Base-by-base conservation (phyloP, 2,329 filamentous ascomycete genomes). In the Onygenales sp. region DNA sequence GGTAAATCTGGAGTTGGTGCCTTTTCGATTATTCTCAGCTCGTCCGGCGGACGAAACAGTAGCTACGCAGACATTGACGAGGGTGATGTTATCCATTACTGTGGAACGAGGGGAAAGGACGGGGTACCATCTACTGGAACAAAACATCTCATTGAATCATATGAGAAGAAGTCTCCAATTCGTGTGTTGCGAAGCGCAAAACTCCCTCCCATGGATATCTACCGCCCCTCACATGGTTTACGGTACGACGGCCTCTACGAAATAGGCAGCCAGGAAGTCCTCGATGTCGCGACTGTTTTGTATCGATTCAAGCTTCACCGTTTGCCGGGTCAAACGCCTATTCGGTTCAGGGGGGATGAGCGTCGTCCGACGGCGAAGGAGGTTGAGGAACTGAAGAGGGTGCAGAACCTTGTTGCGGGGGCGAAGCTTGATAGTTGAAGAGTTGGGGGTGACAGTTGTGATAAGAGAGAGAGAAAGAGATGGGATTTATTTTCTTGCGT, bases 241-340 rank as follows among this genome's bases (percentile, higher is more conserved):
- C 66, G 81, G 2, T 83, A 83, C 51, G 80, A 83, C 61, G 81
- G 80, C 0, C 61, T 83, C 0, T 84, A 83, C 56, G 60, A 66
- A 5, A 72, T 82, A 4, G 65, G 64, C 0, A 60, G 54, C 2
- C 68, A 67, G 47, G 62, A 73, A 54, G 51, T 71, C 0, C 37
- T 75, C 1, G 70, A 80, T 52, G 36, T 58, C 3, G 58, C 62
- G 10, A 72, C 67, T n/a, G 69, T 70, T 2, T 69, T 72, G 17
- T 71, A 77, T 59, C 64, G 69, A 1, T 83, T 83, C 63, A 66
- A 63, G 7, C 63, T 83, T 5, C 61, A 66, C 40, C 66, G 80
- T 1, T 51, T 67, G 2, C 31, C 59, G 3, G 72, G 65, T 0
- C 77, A 82, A 57, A 63, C 69, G 21, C 70, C 74, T 0, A 79